Base-by-base conservation (phyloP, 164 flowering plant species). In the Kingdonia uniflora region DNA sequence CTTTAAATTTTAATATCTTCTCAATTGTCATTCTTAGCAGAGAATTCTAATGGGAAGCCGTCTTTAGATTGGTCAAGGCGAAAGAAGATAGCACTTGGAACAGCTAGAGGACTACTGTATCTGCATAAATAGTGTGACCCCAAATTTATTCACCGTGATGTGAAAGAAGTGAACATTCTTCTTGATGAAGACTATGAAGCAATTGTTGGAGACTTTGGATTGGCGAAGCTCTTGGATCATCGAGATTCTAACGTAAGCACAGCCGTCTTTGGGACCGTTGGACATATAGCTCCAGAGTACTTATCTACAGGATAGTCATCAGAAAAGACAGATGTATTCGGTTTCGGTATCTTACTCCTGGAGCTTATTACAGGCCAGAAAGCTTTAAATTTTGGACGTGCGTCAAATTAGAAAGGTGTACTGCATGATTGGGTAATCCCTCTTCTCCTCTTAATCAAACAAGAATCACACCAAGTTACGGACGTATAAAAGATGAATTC, bases 281-380 rank as follows among this genome's bases (percentile, higher is more conserved):
- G 95, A 22, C 91, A 86, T 65, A 86, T 86, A 62, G 90, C 95
- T 60, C 95, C 95, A 0, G 95, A 86, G 69, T 86, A 86, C 68
- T 59, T 86, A 42, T 81, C 82, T 20, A 86, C 95, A 0, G 95
- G 95, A 24, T 90, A 86, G 54, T 86, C 95, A 19, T 86, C 95
- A 2, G 86, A 86, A 40, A 86, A 86, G 62, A 86, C 95, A 20
- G 95, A 86, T 62, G 95, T 81, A 7, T 86, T 86, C 66, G 95
- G 90, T 49, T 86, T 80, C 39, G 95, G 95, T 13, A 81, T 86
- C 62, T 68, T 86, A 64, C 86, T 86, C 20, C 84, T 86, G 29
- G 95, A 86, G 71, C 73, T 86, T 12, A 80, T 86, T 49, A 83
- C 90, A 17, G 91, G 95, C 43, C 86, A 81, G 62, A 85, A 71